These are phyloP conservation scores for Cucumis melo DNA, from an alignment of 306 rosid genomes.

Conservation along the genomic window DNA sequence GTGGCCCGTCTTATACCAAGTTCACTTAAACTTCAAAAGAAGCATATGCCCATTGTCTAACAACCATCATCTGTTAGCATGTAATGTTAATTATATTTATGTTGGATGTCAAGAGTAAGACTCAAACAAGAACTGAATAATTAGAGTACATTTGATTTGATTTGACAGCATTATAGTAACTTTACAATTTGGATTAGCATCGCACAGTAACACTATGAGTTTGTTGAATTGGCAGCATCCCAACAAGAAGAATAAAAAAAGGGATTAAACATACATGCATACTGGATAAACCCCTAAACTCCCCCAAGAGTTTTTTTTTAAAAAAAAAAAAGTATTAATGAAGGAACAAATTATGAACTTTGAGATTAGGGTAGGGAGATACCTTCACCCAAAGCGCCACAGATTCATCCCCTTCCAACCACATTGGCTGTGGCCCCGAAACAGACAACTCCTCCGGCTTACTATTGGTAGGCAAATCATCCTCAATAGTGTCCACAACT, in stretches of 20 bases:
- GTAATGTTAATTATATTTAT: neutral
- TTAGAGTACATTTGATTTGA: neutral
- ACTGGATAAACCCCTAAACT: neutral
- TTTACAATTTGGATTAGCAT: neutral
- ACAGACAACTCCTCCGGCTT: slow-evolving; percentile 56
- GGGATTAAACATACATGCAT: neutral
- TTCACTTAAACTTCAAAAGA: neutral
- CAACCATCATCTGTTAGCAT: neutral
- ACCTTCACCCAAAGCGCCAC: slow-evolving; percentile 98
- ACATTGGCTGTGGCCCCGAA: slow-evolving; percentile 61
- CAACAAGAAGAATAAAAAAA: neutral
- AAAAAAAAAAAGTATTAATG: neutral
- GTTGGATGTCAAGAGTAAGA: neutral
- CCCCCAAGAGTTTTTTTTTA: neutral
- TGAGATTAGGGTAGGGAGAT: neutral
- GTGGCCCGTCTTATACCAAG: neutral
- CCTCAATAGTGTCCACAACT: slow-evolving; percentile 41
- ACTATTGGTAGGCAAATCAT: slow-evolving; percentile 43
- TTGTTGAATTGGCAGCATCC: neutral
- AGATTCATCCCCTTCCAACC: slow-evolving; percentile 83
- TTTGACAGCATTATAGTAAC: neutral
- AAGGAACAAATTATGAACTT: neutral
- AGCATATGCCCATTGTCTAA: neutral
- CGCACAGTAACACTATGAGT: neutral
- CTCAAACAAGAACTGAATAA: neutral